These are phyloP conservation scores for Nephelium lappaceum DNA, from an alignment of 345 rosid genomes.

Conservation along the genomic window DNA sequence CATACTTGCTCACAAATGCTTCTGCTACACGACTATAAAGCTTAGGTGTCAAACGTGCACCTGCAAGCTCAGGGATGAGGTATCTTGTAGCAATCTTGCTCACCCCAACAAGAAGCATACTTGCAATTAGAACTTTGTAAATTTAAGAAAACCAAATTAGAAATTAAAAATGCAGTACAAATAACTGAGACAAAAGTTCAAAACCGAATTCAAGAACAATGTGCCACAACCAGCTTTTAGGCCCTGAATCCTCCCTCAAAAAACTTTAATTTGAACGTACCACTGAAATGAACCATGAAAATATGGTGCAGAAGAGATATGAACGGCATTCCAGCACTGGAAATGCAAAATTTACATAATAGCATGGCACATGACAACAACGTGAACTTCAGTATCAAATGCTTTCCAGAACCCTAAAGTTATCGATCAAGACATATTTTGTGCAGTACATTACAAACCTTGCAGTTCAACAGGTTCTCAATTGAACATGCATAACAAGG, in stretches of 20 bases:
- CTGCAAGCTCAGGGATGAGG: conserved; percentile 87
- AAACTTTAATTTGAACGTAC: background rate
- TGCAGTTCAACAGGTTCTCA: background rate
- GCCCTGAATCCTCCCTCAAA: background rate
- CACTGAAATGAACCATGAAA: background rate
- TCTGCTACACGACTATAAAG: conserved; percentile 73
- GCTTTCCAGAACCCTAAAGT: background rate
- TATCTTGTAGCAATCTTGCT: conserved; percentile 74
- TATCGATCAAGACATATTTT: background rate
- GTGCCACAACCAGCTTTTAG: background rate
- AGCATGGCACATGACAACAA: background rate
- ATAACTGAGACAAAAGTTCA: background rate
- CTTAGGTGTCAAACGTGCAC: conserved; percentile 70
- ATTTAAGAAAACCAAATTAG: background rate
- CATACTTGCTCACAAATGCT: conserved; percentile 92
- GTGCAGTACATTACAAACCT: background rate
- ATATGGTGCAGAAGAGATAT: background rate
- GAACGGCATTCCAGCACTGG: background rate
- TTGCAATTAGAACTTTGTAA: conserved; percentile 24
- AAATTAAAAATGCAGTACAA: background rate
- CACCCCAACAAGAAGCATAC: conserved; percentile 27
- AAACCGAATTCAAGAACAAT: background rate
- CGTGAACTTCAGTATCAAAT: background rate
- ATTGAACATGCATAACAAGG: background rate
- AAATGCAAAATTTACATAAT: too few relatives aligned